Base-by-base conservation (phyloP, 805 yeast species). In the Ogataea polymorpha region DNA sequence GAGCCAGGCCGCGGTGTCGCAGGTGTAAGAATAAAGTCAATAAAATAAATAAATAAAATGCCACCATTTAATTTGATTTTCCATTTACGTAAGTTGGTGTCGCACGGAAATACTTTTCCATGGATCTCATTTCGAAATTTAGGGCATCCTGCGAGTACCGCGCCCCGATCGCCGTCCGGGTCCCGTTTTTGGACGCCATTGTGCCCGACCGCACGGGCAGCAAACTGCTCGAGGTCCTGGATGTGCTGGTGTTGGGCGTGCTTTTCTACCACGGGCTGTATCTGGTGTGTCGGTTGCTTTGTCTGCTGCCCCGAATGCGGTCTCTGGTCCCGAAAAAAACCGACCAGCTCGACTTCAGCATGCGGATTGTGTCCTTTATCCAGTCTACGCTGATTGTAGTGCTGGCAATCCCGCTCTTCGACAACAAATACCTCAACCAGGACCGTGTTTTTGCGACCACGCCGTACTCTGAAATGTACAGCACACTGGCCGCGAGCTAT, bases 381-480 rank as follows among this genome's bases (percentile, higher is more conserved):
- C 70, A 65, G 41, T 49, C 66, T 10, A 30, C 52, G 7, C 36
- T 65, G 37, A 65, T 65, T 26, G 48, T 63, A 33, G 33, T 45
- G 12, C 24, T 62, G 8, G 59, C 56, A 15, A 41, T 64, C 24
- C 68, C 68, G 1, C 43, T 57, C 15, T 55, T 61, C 39, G 27
- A 50, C 27, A 61, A 65, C 42, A 41, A 50, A 10, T 46, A 56
- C 35, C 53, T 64, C 18, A 39, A 49, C 11, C 37, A 46, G 14
- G 62, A 65, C 36, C 60, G 55, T 20, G 50, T 65, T 12, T 64
- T 62, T 48, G 65, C 65, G 2, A 41, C 51, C 2, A 58, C 63
- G 2, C 70, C 70, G 14, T 65, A 63, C 37, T 51, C 62, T 2
- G 50, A 50, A 12, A 54, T 62, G 38, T 55, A 62, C 41, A 33